Base-by-base conservation (phyloP, 495 filamentous ascomycete species). In the Lepidopterella palustris region DNA sequence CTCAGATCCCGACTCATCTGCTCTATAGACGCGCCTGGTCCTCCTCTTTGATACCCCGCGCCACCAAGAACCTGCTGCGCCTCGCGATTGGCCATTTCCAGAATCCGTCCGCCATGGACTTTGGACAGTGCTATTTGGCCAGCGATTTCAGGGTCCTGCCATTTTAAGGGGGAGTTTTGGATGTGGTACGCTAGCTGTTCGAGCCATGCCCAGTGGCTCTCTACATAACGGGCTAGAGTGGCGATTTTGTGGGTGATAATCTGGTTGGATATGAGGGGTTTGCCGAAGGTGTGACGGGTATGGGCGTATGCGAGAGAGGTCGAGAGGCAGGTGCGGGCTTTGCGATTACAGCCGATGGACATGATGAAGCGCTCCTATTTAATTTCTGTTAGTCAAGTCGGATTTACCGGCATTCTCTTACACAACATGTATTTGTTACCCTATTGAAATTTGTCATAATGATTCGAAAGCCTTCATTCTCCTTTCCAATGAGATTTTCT, bases 1-100 rank as follows among this genome's bases (percentile, higher is more conserved):
- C 80, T 71, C 28, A 78, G 72, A 71, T 82, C 80, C 27, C 81
- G 71, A 62, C 76, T 80, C 53, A 84, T 82, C 65, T 84, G 81
- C 66, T 82, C 80, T 29, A 82, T 73, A 3, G 73, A 63, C 13
- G 75, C 79, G 0, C 80, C 80, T 47, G 76, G 77, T 0, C 80
- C 80, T 40, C 73, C 72, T 59, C 73, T 77, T 55, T 80, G 76
- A 59, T 82, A 82, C 5, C 82, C 82, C 13, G 79, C 74, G 0
- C 82, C 82, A 13, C 82, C 82, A 57, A 85, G 68, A 39, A 84
- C 77, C 66, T 85, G 82, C 74, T 84, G 82, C 1, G 82, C 80
- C 61, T 85, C 82, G 6, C 82, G 71, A 26, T 78, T 78, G 48
- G 77, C 78, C 66, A 79, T 76, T 69, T 85, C 82, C 9, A 84